A percentile compares a stretch with the other conserved stretches of the same genome.
These are phyloP conservation scores for Pyrenophora seminiperda DNA, from an alignment of 2,329 filamentous ascomycete species.

Conservation along the genomic window DNA sequence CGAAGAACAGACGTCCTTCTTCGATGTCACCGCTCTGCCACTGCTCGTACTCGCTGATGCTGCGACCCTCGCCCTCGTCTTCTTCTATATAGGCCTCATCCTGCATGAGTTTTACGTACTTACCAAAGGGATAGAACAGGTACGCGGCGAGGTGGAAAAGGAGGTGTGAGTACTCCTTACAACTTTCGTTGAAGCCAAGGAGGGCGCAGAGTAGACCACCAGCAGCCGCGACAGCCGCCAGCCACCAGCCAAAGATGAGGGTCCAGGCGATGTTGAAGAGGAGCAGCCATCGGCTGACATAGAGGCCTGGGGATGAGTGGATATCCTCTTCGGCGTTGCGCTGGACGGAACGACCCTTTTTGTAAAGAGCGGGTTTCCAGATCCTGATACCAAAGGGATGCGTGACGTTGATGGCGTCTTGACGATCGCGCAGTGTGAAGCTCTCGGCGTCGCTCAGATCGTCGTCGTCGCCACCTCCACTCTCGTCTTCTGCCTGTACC, in stretches of 20 bases:
- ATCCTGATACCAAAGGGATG: slow-evolving; percentile 98
- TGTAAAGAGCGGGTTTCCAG: slow-evolving; percentile 98
- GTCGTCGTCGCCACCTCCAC: slow-evolving; percentile 61
- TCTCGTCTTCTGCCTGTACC: slow-evolving; percentile 43
- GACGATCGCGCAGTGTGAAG: slow-evolving; percentile 95
- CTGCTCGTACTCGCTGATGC: slow-evolving; percentile 97
- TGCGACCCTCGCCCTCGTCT: slow-evolving; percentile 92
- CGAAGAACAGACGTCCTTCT: slow-evolving; percentile 94
- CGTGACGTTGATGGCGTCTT: slow-evolving; percentile 97
- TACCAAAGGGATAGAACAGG: slow-evolving; percentile 94
- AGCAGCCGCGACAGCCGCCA: slow-evolving; percentile 74
- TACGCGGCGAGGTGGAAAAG: slow-evolving; percentile 85
- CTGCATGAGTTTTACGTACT: slow-evolving; percentile 89
- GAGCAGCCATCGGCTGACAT: slow-evolving; percentile 81
- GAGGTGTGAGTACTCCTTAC: slow-evolving; percentile 81
- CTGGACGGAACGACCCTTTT: slow-evolving; percentile 94
- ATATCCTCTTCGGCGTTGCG: slow-evolving; percentile 96
- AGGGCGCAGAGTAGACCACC: slow-evolving; percentile 80
- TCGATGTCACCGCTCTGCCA: slow-evolving; percentile 98
- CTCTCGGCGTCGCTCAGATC: slow-evolving; percentile 91
- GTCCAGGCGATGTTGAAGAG: slow-evolving; percentile 93
- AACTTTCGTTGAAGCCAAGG: slow-evolving; percentile 77
- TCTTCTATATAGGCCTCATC: slow-evolving; percentile 95
- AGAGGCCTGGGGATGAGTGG: slow-evolving; percentile 88
- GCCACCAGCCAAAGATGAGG: slow-evolving; percentile 93